Evolutionary conservation across 371 early-diverging fungal species (phyloP).

Genomic region (Chytridium lagenaria): DNA sequence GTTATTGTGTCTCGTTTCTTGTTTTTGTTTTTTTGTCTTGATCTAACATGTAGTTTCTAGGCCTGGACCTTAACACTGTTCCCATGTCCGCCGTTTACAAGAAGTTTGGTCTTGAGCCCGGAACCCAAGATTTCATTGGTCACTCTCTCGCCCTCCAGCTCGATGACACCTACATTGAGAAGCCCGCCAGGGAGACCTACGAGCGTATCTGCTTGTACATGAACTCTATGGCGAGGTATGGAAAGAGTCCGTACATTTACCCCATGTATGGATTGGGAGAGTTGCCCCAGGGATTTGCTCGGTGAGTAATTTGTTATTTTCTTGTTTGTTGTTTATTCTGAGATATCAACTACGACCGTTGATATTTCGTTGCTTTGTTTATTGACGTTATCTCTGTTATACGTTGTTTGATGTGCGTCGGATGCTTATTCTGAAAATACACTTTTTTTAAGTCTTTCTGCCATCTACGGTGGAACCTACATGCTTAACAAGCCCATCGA

Average conservation of each 20-base stretch:
- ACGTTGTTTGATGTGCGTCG: background rate
- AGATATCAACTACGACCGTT: background rate
- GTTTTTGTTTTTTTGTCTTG: background rate
- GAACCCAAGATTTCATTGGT: constrained; percentile 98
- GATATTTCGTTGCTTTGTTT: background rate
- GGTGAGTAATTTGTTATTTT: constrained; percentile 62
- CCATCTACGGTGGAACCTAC: constrained; percentile 98
- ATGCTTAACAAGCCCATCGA: constrained; percentile 95
- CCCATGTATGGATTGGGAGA: constrained; percentile 99
- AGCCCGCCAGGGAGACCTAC: constrained; percentile 92
- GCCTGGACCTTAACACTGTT: constrained; percentile 75
- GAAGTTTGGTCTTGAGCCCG: constrained; percentile 93
- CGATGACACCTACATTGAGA: constrained; percentile 90
- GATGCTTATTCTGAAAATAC: background rate
- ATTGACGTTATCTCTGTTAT: background rate
- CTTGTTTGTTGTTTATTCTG: background rate
- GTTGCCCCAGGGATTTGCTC: constrained; percentile 99
- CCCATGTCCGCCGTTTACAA: constrained; percentile 94
- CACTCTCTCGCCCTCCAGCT: constrained; percentile 98
- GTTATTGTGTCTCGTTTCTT: background rate
- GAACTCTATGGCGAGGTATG: constrained; percentile 92
- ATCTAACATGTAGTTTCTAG: constrained; percentile 21
- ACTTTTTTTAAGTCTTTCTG: constrained; percentile 66
- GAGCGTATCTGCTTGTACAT: constrained; percentile 95
- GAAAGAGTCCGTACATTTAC: constrained; percentile 99